phyloP scores from a whole-genome alignment of 208 protist species.

The Leptomonas seymouri region DNA sequence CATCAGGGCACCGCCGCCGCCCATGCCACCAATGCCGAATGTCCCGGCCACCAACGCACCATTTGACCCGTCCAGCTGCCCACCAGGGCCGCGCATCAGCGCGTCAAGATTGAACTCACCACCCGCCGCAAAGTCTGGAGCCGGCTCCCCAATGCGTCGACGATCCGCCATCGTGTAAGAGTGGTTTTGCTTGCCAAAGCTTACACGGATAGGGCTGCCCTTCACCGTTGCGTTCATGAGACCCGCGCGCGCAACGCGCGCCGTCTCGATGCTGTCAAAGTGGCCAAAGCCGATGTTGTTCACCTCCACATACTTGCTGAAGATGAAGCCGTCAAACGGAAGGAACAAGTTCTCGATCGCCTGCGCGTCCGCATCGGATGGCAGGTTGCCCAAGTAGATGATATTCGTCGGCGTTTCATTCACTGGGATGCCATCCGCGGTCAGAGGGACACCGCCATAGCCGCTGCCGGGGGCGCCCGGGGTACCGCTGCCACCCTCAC shows the following conservation, averaged over 20 bases:
- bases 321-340: slow-evolving; percentile 88
- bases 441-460: slow-evolving; percentile 18
- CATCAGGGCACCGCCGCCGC: slow-evolving; percentile 27
- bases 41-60: slow-evolving; percentile 49
- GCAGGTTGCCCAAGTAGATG: slow-evolving; percentile 83
- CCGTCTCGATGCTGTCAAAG: slow-evolving; percentile 76
- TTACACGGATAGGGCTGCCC: slow-evolving; percentile 78
- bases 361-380: slow-evolving; percentile 56
- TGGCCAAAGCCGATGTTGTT: slow-evolving; percentile 86
- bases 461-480: slow-evolving; percentile 6
- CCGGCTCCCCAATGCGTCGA: slow-evolving; percentile 33
- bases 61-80: slow-evolving; percentile 25
- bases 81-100: slow-evolving; percentile 44
- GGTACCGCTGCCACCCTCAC: slow-evolving; percentile 7
- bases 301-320: slow-evolving; percentile 62
- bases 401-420: slow-evolving; percentile 86
- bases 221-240: slow-evolving; percentile 57
- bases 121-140: slow-evolving; percentile 4
- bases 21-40: slow-evolving; percentile 20
- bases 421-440: slow-evolving; percentile 51
- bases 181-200: slow-evolving; percentile 87
- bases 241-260: slow-evolving; percentile 54
- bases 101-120: slow-evolving; percentile 46
- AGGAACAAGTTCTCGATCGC: slow-evolving; percentile 76
- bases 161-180: slow-evolving; percentile 68